Evolutionary conservation across 306 rosid species (phyloP), one percentile per base, ranked within the genome.

Genomic region (Boehmeria nivea): DNA sequence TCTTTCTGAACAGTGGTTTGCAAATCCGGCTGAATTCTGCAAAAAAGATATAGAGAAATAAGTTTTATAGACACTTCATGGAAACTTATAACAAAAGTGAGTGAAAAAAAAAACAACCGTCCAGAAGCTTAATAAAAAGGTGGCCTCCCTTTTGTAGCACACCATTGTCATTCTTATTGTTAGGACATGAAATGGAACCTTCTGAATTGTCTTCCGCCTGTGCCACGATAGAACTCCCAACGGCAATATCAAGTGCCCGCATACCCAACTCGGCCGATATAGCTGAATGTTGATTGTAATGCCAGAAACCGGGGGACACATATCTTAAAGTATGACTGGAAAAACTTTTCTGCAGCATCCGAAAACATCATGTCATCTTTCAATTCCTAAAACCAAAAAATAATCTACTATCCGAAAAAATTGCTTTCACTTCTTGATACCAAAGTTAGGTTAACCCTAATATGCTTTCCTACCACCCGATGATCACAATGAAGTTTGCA

Each of bases 261-360:
- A 64, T 80, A 11, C 88, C 98, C 56, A 90, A 67, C 69, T 90
- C 97, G 52, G 74, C 69, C 0, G 97, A 90, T 52, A 90, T 51
- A 52, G 88, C 78, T 0, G 95, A 83, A 60, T 90, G 95, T 61
- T 59, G 86, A 86, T 74, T 53, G 85, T 76, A 74, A 90, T 86
- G 53, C 98, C 98, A 53, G 98, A 86, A 31, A 90, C 87, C 1
- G 33, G 54, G 16, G 95, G 98, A 65, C 98, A 86, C 98, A 90
- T 86, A 36, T 82, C 98, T 0, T 88, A 90, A 14, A 86, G 94
- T 58, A 90, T 73, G 33, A 82, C 98, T 51, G 91, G 76, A 57
- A 74, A 90, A 22, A 21, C 94, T 90, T 18, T 68, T 86, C 55
- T 78, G 67, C 70, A 65, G 72, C 73, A 77, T 36, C 69, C 21